Evolutionary conservation across 1,139 yeast species (phyloP), one percentile per base, ranked within the genome.

Genomic region (Kurtzmaniella quercitrusa): DNA sequence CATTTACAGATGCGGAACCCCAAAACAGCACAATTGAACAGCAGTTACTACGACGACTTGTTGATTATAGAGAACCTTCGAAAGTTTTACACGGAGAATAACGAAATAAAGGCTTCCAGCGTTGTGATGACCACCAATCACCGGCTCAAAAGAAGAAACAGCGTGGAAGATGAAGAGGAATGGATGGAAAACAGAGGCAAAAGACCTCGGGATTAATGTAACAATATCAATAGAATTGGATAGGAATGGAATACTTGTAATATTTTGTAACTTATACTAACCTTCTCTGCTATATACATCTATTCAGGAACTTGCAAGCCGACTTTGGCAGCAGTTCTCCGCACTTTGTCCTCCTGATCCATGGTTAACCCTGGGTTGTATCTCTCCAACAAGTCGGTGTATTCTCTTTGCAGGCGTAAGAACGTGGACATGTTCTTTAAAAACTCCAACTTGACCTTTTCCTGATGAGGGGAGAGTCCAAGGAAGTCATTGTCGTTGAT

Each of bases 321-420:
- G 12, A 93, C 98, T 50, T 83, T 75, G 46, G 82, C 76, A 4
- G 98, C 98, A 3, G 95, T 84, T 56, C 78, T 79, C 54, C 81
- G 71, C 21, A 91, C 82, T 46, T 85, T 82, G 48, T 91, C 96
- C 46, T 77, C 79, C 55, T 86, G 95, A 27, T 81, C 77, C 81
- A 85, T 78, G 36, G 79, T 77, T 50, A 86, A 73, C 1, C 95
- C 95, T 1, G 95, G 93, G 57, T 91, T 89, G 63, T 91, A 91
- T 52, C 95, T 75, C 51, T 86, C 94, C 42, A 91, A 70, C 44
- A 93, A 73, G 51, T 85, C 93, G 48, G 80, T 81, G 64, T 89
- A 91, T 10, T 74, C 79, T 50, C 95, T 73, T 62, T 91, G 98
- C 50, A 85, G 80, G 41, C 72, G 70, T 45, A 91, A 68, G 56